Base-by-base conservation (phyloP, 1,139 yeast genomes). In the Wickerhamomyces sp. region DNA sequence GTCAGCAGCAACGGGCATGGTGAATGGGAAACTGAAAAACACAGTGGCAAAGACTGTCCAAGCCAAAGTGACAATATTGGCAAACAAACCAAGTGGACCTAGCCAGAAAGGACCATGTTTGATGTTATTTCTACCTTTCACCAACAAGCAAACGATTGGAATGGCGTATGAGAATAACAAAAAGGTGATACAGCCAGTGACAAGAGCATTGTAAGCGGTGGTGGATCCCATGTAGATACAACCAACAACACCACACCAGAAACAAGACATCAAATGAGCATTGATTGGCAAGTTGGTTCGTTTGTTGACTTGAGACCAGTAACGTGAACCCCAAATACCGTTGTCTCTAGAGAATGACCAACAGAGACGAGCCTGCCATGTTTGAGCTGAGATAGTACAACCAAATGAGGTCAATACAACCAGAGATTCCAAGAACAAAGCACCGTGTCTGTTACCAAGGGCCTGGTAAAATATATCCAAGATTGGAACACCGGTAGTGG, bases 321-420 rank as follows among this genome's bases (percentile, higher is more conserved):
- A 59, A 35, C 58, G 60, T 15, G 78, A 66, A 27, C 66, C 73
- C 22, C 73, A 73, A 36, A 74, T 55, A 39, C 77, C 78, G 26
- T 67, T 64, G 59, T 82, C 89, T 58, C 89, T 74, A 14, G 87
- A 69, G 55, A 81, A 83, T 8, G 88, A 78, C 89, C 89, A 82
- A 49, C 84, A 73, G 46, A 80, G 62, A 55, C 87, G 67, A 30
- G 86, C 79, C 61, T 77, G 84, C 85, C 87, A 78, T 4, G 89
- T 80, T 51, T 81, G 88, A 38, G 81, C 71, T 7, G 84, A 72
- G 43, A 80, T 76, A 40, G 77, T 76, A 56, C 88, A 81, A 26
- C 87, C 86, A 49, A 74, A 64, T 3, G 84, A 80, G 10, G 87
- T 79, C 35, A 74, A 62, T 38, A 78, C 61, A 33, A 80, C 66